Conservation (phyloP, 2,329 filamentous ascomycete genomes). For the Colletotrichum sp. region DNA sequence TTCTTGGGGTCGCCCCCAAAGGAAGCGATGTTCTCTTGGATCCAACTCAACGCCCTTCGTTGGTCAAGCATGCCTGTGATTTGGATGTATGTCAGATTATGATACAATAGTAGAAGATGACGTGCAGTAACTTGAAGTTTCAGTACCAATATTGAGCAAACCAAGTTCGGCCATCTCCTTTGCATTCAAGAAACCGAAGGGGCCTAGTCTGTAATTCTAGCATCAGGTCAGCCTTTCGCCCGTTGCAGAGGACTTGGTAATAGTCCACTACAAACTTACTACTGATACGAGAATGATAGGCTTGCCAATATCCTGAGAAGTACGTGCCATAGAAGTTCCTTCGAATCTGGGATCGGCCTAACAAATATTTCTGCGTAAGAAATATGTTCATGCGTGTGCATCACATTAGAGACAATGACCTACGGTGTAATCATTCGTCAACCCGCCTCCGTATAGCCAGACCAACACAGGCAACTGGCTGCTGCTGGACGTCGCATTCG, state of each 20-base stretch:
- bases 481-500: conserved; percentile 26
- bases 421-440: conserved; percentile 10
- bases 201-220: conserved; percentile 17
- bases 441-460: conserved; percentile 58
- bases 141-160: conserved; percentile 30
- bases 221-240: conserved; percentile 4
- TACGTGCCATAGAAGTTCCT: neutral
- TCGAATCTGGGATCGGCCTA: neutral
- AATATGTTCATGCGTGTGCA: rapidly evolving
- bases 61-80: conserved; percentile 9
- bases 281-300: neutral
- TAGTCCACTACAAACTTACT: neutral
- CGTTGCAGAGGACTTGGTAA: neutral
- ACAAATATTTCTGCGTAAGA: rapidly evolving
- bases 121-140: rapidly evolving
- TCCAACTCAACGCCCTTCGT: conserved; percentile 13
- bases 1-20: conserved; percentile 28
- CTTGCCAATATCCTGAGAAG: neutral
- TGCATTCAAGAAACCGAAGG: conserved; percentile 19
- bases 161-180: conserved; percentile 28
- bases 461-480: conserved; percentile 58
- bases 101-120: neutral
- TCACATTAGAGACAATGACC: neutral
- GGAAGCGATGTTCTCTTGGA: conserved; percentile 16
- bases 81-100: neutral